These are phyloP conservation scores for Amylocarpus encephaloides DNA, from an alignment of 2,329 filamentous ascomycete genomes.

Conservation along the genomic window DNA sequence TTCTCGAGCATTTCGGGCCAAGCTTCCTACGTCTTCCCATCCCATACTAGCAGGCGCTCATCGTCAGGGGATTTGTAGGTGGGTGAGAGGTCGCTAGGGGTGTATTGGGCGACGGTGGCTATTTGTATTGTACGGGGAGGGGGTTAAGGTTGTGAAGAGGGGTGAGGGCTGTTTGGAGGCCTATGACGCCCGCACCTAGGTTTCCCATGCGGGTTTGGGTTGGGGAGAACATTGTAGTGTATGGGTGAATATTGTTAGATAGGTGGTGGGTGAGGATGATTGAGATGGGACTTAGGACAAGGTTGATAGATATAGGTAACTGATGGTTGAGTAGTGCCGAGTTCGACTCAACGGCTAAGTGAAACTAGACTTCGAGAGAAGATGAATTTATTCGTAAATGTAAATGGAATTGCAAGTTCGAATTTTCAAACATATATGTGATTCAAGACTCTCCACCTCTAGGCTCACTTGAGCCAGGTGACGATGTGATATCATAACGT, in stretches of 20 bases:
- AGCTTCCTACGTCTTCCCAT: constrained; percentile 37
- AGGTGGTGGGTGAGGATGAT: background rate
- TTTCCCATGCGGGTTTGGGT: constrained; percentile 14
- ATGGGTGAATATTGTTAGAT: background rate
- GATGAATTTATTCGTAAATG: no score
- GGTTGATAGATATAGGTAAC: background rate
- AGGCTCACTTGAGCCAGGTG: no score
- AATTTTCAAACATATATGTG: no score
- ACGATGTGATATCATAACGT: no score
- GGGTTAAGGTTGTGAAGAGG: constrained; percentile 36
- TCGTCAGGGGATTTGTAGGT: constrained; percentile 16
- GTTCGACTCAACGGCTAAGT: no score
- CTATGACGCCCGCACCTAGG: constrained; percentile 40
- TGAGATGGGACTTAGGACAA: background rate
- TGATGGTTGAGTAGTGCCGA: background rate
- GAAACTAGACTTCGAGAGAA: no score
- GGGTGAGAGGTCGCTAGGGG: constrained; percentile 31
- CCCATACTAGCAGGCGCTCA: constrained; percentile 35
- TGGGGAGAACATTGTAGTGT: background rate
- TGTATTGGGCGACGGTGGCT: constrained; percentile 37
- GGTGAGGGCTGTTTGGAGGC: constrained; percentile 39
- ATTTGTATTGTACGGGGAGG: constrained; percentile 34
- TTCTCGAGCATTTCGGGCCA: constrained; percentile 32
- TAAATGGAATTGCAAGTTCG: no score
- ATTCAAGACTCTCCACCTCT: no score